A percentile compares a stretch with the other conserved stretches of the same genome.
phyloP scores from a whole-genome alignment of 1,284 basidiomycete species.

The Cystobasidiaceae sp. region DNA sequence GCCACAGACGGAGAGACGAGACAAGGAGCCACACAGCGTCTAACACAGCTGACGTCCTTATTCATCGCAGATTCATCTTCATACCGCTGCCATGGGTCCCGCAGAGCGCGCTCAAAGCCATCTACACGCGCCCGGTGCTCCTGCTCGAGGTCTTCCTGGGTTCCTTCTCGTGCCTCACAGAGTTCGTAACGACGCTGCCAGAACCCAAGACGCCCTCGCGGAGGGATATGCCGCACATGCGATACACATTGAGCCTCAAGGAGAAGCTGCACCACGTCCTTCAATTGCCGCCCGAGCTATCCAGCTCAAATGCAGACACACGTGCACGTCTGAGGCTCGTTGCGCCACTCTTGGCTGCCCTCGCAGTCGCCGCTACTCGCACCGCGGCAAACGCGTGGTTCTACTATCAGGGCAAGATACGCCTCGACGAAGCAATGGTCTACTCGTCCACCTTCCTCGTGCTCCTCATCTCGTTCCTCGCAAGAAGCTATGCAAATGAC shows the following conservation, averaged over 20 bases:
- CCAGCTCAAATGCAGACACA: background rate
- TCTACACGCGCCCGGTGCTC: conserved; percentile 17
- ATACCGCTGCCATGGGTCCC: conserved; percentile 14
- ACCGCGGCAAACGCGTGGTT: background rate
- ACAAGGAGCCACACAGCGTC: no score
- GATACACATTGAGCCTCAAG: background rate
- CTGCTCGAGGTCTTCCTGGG: conserved; percentile 18
- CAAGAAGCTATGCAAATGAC: conserved; percentile 27
- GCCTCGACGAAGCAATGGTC: conserved; percentile 1
- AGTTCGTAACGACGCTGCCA: conserved; percentile 23
- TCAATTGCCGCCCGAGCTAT: conserved; percentile 15
- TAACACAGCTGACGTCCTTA: no score
- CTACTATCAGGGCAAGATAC: background rate
- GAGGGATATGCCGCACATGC: background rate
- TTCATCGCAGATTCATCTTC: background rate
- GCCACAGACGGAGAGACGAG: no score
- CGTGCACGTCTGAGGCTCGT: background rate
- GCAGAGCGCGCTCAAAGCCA: background rate
- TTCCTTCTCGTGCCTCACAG: conserved; percentile 3
- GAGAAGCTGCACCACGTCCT: conserved; percentile 10
- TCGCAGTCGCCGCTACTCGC: background rate
- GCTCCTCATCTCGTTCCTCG: conserved; percentile 21
- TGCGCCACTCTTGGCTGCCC: conserved; percentile 13
- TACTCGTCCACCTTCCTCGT: conserved; percentile 4
- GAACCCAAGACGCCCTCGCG: conserved; percentile 1